A percentile compares a stretch with the other conserved stretches of the same genome.
Conservation (phyloP, 345 rosid genomes). For the Erucastrum elatum region DNA sequence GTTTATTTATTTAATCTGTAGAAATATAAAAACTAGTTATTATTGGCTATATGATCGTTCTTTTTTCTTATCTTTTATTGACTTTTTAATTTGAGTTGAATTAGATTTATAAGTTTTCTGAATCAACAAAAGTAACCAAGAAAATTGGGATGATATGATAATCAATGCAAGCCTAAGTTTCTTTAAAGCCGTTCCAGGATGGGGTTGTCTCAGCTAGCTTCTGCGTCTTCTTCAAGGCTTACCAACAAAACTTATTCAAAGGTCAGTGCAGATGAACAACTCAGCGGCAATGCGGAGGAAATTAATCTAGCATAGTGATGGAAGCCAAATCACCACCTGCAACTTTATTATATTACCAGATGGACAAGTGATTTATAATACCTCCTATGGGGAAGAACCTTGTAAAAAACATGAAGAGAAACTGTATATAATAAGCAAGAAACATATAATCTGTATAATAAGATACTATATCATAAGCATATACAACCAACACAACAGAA, state of each 20-base stretch:
- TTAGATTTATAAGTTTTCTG: too few relatives aligned
- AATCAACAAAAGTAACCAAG: background rate
- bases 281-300: slow-evolving; percentile 7
- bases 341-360: slow-evolving; percentile 9
- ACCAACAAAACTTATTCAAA: slow-evolving; percentile 47
- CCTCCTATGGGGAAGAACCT: background rate
- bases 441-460: too few relatives aligned
- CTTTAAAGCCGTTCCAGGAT: slow-evolving; percentile 46
- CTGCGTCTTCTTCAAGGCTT: slow-evolving; percentile 42
- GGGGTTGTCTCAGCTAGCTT: slow-evolving; percentile 33
- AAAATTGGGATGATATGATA: too few relatives aligned
- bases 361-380: background rate
- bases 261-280: slow-evolving; percentile 40
- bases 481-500: too few relatives aligned
- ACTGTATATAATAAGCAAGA: too few relatives aligned
- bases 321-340: slow-evolving; percentile 16
- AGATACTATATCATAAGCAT: too few relatives aligned
- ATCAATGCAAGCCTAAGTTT: slow-evolving; percentile 25
- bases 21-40: too few relatives aligned
- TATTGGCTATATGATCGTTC: too few relatives aligned
- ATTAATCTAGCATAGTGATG: slow-evolving; percentile 8
- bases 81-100: too few relatives aligned
- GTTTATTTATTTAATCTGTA: too few relatives aligned
- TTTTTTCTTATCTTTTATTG: too few relatives aligned
- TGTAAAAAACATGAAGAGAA: too few relatives aligned